Evolutionary conservation across 495 filamentous ascomycete species (phyloP).

Genomic region (Tuber melanosporum): DNA sequence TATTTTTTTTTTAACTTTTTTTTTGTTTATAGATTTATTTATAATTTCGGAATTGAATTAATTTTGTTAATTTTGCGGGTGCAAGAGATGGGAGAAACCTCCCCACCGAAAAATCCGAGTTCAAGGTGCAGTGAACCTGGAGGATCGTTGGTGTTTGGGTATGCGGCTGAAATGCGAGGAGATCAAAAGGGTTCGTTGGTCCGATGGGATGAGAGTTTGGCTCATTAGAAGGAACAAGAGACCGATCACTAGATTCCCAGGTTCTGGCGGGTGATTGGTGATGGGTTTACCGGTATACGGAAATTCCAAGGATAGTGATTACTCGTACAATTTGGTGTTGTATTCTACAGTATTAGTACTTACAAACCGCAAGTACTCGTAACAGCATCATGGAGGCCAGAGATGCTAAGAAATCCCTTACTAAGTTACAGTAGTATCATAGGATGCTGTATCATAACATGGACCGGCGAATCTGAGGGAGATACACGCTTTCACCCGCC

Average conservation of each 20-base stretch:
- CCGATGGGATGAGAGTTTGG: neutral
- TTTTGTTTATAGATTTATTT: neutral
- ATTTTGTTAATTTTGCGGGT: neutral
- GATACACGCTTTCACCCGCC: neutral
- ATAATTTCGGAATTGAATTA: neutral
- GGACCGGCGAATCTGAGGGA: neutral
- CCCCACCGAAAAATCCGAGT: neutral
- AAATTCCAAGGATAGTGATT: neutral
- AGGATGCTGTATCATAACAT: neutral
- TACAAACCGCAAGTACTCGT: neutral
- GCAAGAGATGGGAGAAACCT: neutral
- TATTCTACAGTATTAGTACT: neutral
- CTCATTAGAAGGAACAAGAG: neutral
- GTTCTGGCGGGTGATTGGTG: neutral
- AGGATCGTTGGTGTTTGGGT: neutral
- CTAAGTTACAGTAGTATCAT: neutral
- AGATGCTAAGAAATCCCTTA: neutral
- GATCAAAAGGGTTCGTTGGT: neutral
- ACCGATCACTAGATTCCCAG: neutral
- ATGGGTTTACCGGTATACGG: neutral
- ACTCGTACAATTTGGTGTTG: neutral
- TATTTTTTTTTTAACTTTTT: neutral
- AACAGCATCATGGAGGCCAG: neutral
- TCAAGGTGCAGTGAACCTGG: neutral
- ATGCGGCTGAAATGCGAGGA: constrained; percentile 4